Evolutionary conservation across 1,284 basidiomycete species (phyloP).

Genomic region (Golubevia pallescens): DNA sequence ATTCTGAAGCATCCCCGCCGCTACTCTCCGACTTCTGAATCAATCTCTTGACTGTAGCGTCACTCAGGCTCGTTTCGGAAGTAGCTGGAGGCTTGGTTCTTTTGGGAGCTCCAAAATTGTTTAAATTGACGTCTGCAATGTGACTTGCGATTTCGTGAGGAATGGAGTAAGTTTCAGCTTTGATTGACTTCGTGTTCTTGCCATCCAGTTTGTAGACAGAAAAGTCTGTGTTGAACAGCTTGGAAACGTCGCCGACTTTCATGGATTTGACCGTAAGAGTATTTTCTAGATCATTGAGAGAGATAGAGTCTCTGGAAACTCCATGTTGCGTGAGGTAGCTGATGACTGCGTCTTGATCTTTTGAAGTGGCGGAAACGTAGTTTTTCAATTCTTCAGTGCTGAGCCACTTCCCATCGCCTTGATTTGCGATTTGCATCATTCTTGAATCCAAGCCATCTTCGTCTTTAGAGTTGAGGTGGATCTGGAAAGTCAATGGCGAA

Average conservation of each 20-base stretch:
- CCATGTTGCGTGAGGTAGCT: constrained; percentile 8
- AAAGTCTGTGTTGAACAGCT: constrained; percentile 14
- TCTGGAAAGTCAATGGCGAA: constrained; percentile 10
- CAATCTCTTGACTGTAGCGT: background rate
- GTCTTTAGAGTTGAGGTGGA: constrained; percentile 10
- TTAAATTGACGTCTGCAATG: constrained; percentile 10
- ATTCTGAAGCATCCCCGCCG: background rate
- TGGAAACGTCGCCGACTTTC: constrained; percentile 13
- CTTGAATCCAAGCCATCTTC: constrained; percentile 12
- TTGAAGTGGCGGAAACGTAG: constrained; percentile 12
- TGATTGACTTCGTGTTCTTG: constrained; percentile 4
- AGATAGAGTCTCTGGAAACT: constrained; percentile 4
- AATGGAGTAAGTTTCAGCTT: constrained; percentile 7
- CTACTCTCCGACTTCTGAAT: constrained; percentile 3
- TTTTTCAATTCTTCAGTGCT: constrained; percentile 12
- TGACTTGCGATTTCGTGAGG: constrained; percentile 8
- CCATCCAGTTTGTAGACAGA: constrained; percentile 4
- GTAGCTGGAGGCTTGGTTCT: background rate
- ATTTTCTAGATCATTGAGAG: constrained; percentile 4
- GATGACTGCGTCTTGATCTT: constrained; percentile 7
- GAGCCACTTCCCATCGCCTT: constrained; percentile 14
- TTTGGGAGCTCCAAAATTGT: constrained; percentile 4
- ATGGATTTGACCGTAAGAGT: constrained; percentile 12
- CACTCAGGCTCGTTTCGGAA: background rate
- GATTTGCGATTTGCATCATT: constrained; percentile 13